Evolutionary conservation across 1,284 basidiomycete genomes (phyloP), one percentile per base, ranked within the genome.

Genomic region (Austropuccinia psidii): DNA sequence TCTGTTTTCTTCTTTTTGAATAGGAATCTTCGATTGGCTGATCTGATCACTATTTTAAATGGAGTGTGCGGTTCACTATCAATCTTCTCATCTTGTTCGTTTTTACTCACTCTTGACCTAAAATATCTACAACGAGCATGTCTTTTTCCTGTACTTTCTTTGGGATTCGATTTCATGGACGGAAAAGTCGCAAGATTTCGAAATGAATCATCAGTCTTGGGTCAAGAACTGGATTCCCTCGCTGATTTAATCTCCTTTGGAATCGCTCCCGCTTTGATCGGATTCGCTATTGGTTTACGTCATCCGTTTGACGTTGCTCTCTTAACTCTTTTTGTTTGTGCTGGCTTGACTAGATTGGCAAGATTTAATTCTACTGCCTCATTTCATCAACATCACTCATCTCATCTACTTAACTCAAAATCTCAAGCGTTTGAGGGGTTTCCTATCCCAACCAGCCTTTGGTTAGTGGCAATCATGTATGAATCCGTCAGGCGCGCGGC

Each of bases 31-130:
- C 92, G 94, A 74, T 87, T 98, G 41, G 95, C 95, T 77, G 95
- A 99, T 83, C 86, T 96, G 55, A 93, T 99, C 79, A 99, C 95
- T n/a, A 92, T 99, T 77, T 95, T 96, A 89, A 99, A 99, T 80
- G 96, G 96, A 49, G 91, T 98, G 81, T 99, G 96, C 82, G 96
- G 96, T 74, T 91, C 91, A 17, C 89, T 97, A 78, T 97, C 94
- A 49, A 85, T 99, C 77, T 95, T 95, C 81, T 93, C 90, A 43
- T 94, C 91, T 8, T 92, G 90, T 47, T 88, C 89, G 75, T 95
- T 95, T 82, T 85, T 95, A 76, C 79, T 91, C 68, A 90, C 90
- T 33, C 87, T 89, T 76, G 91, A 98, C 81, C 85, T 86, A 75
- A 86, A 87, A 76, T 87, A 88, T 81, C 84, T 97, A 73, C 91